These are phyloP conservation scores for Chamaecrista fasciculata DNA, from an alignment of 306 rosid species.

Conservation along the genomic window DNA sequence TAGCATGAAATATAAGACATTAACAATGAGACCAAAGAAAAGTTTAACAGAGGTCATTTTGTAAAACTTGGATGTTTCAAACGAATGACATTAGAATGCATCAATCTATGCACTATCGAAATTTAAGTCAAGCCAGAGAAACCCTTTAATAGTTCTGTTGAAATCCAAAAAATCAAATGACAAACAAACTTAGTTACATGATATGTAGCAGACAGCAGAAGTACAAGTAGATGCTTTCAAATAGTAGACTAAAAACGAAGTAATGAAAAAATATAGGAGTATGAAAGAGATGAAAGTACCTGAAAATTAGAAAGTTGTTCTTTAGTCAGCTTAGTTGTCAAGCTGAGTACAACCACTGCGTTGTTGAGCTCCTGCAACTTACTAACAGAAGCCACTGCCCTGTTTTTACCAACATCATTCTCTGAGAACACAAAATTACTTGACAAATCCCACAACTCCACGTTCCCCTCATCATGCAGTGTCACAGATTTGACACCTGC, in stretches of 20 bases:
- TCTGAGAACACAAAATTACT: conserved; percentile 69
- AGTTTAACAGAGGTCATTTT: neutral
- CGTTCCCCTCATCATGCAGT: conserved; percentile 77
- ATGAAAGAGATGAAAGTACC: conserved; percentile 32
- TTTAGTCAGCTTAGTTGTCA: conserved; percentile 52
- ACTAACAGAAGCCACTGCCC: conserved; percentile 73
- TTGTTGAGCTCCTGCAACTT: conserved; percentile 94
- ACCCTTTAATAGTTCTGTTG: neutral
- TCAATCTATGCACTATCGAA: neutral
- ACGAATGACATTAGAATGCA: neutral
- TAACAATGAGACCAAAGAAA: neutral
- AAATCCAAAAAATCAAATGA: neutral
- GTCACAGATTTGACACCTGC: conserved; percentile 93
- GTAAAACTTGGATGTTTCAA: neutral
- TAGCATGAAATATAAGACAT: neutral
- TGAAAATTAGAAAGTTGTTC: conserved; percentile 74
- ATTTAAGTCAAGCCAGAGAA: neutral
- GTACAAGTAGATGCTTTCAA: neutral
- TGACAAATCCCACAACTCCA: conserved; percentile 84
- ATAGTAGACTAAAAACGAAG: neutral
- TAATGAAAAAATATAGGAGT: neutral
- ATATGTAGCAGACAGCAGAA: neutral
- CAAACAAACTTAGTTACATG: neutral
- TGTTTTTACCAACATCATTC: conserved; percentile 70
- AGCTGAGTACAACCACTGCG: conserved; percentile 64